These are phyloP conservation scores for Oldenlandia corymbosa DNA, from an alignment of 257 asterid species.

Conservation along the genomic window DNA sequence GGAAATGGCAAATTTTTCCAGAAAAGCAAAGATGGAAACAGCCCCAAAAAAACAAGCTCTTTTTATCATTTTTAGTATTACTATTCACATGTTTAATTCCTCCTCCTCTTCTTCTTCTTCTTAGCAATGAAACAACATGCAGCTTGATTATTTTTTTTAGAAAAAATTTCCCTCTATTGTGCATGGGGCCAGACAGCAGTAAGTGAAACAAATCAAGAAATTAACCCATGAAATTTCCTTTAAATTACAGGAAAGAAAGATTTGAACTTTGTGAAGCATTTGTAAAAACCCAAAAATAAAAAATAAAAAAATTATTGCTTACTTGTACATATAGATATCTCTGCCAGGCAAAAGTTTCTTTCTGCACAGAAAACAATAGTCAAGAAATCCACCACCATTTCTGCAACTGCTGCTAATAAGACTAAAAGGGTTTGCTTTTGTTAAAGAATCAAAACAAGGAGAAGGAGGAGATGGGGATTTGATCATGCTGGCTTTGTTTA, in stretches of 20 bases:
- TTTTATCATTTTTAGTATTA: background rate
- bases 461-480: slow-evolving; percentile 33
- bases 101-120: background rate
- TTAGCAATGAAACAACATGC: too few relatives aligned
- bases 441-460: slow-evolving; percentile 17
- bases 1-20: too few relatives aligned
- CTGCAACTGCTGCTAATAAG: background rate
- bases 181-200: too few relatives aligned
- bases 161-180: too few relatives aligned
- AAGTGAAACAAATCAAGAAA: too few relatives aligned
- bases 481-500: slow-evolving; percentile 59
- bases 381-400: slow-evolving; percentile 44
- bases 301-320: slow-evolving; percentile 12
- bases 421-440: background rate
- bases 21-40: too few relatives aligned
- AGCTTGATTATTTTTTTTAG: too few relatives aligned
- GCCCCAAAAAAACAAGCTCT: too few relatives aligned
- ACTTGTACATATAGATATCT: slow-evolving; percentile 98
- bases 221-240: too few relatives aligned
- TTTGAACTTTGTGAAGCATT: background rate
- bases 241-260: background rate
- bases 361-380: slow-evolving; percentile 66
- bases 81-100: background rate
- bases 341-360: slow-evolving; percentile 60
- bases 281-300: background rate